Evolutionary conservation across 495 filamentous ascomycete species (phyloP).

Genomic region (Margaritispora aquatica): DNA sequence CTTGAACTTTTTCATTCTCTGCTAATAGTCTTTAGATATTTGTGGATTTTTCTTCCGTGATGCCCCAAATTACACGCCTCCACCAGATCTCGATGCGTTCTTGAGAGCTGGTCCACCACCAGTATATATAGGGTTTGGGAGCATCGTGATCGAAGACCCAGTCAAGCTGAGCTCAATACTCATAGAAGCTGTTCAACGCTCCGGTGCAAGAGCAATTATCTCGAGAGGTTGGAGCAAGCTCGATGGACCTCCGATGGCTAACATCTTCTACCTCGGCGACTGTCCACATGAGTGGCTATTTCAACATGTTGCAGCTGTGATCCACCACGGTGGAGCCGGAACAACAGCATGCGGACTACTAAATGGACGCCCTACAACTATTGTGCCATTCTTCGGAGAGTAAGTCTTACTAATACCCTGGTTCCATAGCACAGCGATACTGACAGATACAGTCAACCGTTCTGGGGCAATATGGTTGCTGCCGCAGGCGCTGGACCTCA

Average conservation of each 20-base stretch:
- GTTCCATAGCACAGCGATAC: background rate
- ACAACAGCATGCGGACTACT: slow-evolving; percentile 58
- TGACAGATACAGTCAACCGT: slow-evolving; percentile 35
- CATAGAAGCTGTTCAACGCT: slow-evolving; percentile 42
- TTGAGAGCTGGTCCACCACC: slow-evolving; percentile 47
- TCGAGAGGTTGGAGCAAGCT: slow-evolving; percentile 60
- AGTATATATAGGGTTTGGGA: slow-evolving; percentile 66
- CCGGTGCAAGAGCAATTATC: slow-evolving; percentile 52
- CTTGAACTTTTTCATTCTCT: background rate
- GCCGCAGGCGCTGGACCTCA: slow-evolving; percentile 41
- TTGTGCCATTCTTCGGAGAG: slow-evolving; percentile 65
- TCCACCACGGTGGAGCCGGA: slow-evolving; percentile 62
- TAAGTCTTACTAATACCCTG: slow-evolving; percentile 17
- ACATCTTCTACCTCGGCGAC: slow-evolving; percentile 53
- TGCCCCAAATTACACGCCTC: slow-evolving; percentile 44
- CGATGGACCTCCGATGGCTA: slow-evolving; percentile 36
- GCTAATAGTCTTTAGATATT: slow-evolving; percentile 32
- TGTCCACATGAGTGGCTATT: slow-evolving; percentile 65
- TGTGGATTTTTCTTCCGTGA: slow-evolving; percentile 58
- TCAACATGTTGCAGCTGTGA: slow-evolving; percentile 51
- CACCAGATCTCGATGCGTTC: slow-evolving; percentile 43
- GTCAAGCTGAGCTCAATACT: slow-evolving; percentile 45
- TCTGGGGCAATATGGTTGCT: slow-evolving; percentile 54
- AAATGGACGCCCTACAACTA: slow-evolving; percentile 48
- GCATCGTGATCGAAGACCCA: slow-evolving; percentile 58